Evolutionary conservation across 228 moss, liverwort and hornwort genomes (phyloP), one percentile per base, ranked within the genome.

Genomic region (Sphagnum magellanicum): DNA sequence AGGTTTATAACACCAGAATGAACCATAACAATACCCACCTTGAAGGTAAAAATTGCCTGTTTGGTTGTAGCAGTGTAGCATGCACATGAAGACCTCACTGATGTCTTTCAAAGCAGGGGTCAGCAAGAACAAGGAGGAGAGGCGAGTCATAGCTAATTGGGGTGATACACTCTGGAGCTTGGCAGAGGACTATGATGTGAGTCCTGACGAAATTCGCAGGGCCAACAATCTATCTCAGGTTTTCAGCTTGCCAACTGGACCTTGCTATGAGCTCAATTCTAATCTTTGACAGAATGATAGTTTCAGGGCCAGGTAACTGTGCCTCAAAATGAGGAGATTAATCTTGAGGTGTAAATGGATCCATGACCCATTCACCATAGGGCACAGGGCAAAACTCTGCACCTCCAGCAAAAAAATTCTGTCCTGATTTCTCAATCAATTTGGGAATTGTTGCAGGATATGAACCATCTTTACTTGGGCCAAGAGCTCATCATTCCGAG

Each of bases 321-420:
- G 32, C 32, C 32, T 32, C 32, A 32, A 32, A 32, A 32, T 32
- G 32, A 32, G 32, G 32, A 32, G 32, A 32, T 32, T 32, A 32
- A 32, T 32, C 32, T 32, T 32, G 32, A 32, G 32, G 3, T 32
- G 32, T 32, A 32, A 32, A 32, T 32, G 32, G 32, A 32, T 32
- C 32, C 32, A 32, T 32, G 32, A 32, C 32, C 32, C 32, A 32
- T 76, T 94, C 98, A 62, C 90, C 98, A 53, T 98, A 61, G 86
- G 84, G 66, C 32, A 32, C 32, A 32, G 32, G 32, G 32, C 32
- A 32, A 32, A 32, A 32, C 32, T 32, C 32, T 32, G 32, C 32
- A 32, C 32, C 32, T 32, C 32, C 32, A 32, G 32, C 32, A 32
- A 32, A 32, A 32, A 32, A 32, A 32, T 32, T 32, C 32, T 32